Evolutionary conservation across 2,329 filamentous ascomycete genomes (phyloP).

Genomic region (Byssothecium circinans): DNA sequence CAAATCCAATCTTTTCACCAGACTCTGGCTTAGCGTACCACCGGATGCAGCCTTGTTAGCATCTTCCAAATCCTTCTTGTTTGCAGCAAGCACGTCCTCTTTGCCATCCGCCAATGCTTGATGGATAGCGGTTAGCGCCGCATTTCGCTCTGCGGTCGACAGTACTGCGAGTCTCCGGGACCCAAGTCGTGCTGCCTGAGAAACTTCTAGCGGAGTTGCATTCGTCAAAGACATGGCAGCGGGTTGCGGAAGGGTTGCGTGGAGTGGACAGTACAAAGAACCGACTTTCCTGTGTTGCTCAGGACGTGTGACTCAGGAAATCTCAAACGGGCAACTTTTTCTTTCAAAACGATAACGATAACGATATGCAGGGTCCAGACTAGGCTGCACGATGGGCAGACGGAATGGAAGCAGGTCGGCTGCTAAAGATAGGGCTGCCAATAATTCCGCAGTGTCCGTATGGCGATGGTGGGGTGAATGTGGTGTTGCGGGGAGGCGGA

Average conservation of each 20-base stretch:
- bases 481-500: slow-evolving; percentile 29
- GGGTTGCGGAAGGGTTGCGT: slow-evolving; percentile 2
- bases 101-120: slow-evolving; percentile 69
- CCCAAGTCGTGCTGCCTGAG: slow-evolving; percentile 74
- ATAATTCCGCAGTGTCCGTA: slow-evolving; percentile 2
- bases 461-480: slow-evolving; percentile 14
- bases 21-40: slow-evolving; percentile 76
- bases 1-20: slow-evolving; percentile 86
- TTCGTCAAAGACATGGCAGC: slow-evolving; percentile 78
- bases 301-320: slow-evolving; percentile 29
- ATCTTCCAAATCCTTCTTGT: slow-evolving; percentile 75
- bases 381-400: slow-evolving; percentile 12
- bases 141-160: slow-evolving; percentile 74
- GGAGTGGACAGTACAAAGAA: slow-evolving; percentile 2
- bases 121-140: slow-evolving; percentile 82
- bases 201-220: slow-evolving; percentile 75
- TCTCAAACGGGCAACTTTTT: slow-evolving; percentile 9
- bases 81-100: slow-evolving; percentile 80
- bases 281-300: slow-evolving; percentile 10
- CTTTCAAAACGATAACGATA: slow-evolving; percentile 3
- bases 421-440: slow-evolving; percentile 27
- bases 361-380: slow-evolving; percentile 23
- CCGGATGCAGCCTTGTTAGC: slow-evolving; percentile 73
- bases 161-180: slow-evolving; percentile 83
- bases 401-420: slow-evolving; percentile 7